Base-by-base conservation (phyloP, 441 rosid species). In the Macaranga tanarius region DNA sequence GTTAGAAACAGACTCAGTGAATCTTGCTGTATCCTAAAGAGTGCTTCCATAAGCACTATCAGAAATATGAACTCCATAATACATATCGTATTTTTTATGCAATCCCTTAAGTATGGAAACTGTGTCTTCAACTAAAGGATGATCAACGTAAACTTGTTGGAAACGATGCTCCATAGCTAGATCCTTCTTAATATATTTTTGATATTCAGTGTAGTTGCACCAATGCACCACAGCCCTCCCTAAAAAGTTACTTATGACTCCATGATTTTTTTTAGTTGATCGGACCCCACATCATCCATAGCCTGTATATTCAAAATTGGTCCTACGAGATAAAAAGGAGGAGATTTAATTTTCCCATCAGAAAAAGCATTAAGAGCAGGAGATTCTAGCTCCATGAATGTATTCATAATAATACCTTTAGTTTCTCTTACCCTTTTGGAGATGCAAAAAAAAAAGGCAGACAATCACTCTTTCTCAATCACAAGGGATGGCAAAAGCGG, bases 31-130 rank as follows among this genome's bases (percentile, higher is more conserved):
- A n/a, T n/a, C n/a, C n/a, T n/a, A n/a, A n/a, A n/a, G n/a, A n/a
- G n/a, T n/a, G 97, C 98, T 82, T 90, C 95, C 69, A 95, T 97
- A 74, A 92, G 93, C 98, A 77, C 96, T 76, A 67, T 92, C 99
- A 51, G 99, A 91, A 82, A 95, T 91, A 69, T 95, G 89, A 69
- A 95, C 90, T 76, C 99, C 99, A 42, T 95, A 98, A 78, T 92
- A 96, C 72, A 95, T 86, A 73, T 92, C 99, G 83, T 95, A 95
- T 73, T 90, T 83, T 88, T 95, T 97, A 75, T 90, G 86, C 84
- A 92, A 76, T 23, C 99, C 96, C 26, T 96, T 86, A 40, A 95
- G 90, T 22, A 95, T 92, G n/a, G 98, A 95, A 20, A 95, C 50
- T 2, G 99, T 92, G 75, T 92, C 88, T 74, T 90, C 97, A 20